These are phyloP conservation scores for Populus alba DNA, from an alignment of 345 rosid genomes.

Conservation along the genomic window DNA sequence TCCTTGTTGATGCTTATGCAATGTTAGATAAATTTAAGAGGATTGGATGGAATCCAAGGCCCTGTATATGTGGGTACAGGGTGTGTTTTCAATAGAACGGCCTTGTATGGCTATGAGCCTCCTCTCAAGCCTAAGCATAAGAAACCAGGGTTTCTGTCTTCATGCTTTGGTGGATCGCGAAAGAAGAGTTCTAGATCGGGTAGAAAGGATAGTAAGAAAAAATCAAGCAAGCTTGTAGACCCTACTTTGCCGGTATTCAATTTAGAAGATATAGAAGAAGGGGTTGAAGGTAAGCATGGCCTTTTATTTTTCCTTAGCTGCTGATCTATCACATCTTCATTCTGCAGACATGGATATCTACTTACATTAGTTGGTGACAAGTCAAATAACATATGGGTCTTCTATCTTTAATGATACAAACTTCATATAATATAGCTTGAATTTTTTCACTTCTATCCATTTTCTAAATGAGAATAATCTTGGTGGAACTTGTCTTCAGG, in stretches of 20 bases:
- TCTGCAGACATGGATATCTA: neutral
- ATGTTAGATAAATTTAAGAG: conserved; percentile 31
- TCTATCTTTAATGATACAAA: neutral
- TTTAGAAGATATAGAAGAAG: conserved; percentile 38
- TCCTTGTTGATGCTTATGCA: neutral
- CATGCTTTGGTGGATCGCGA: conserved; percentile 31
- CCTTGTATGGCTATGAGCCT: conserved; percentile 38
- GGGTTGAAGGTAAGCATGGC: conserved; percentile 27
- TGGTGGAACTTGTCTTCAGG: neutral
- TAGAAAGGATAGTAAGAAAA: conserved; percentile 24
- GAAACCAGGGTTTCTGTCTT: conserved; percentile 24
- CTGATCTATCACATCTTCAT: neutral
- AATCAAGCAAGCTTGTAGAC: conserved; percentile 28
- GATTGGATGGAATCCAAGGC: conserved; percentile 36
- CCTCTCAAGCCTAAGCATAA: conserved; percentile 35
- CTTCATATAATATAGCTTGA: neutral
- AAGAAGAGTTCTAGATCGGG: conserved; percentile 33
- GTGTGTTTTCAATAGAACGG: conserved; percentile 38
- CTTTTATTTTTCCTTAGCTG: neutral
- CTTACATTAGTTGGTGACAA: neutral
- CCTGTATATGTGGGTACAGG: conserved; percentile 41
- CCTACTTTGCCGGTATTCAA: conserved; percentile 34
- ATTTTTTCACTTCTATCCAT: neutral
- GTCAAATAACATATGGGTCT: neutral
- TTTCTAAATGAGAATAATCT: neutral